A percentile compares a stretch with the other conserved stretches of the same genome.
phyloP scores from a whole-genome alignment of 2,329 filamentous ascomycete species.

The Gaeumannomyces tritici region DNA sequence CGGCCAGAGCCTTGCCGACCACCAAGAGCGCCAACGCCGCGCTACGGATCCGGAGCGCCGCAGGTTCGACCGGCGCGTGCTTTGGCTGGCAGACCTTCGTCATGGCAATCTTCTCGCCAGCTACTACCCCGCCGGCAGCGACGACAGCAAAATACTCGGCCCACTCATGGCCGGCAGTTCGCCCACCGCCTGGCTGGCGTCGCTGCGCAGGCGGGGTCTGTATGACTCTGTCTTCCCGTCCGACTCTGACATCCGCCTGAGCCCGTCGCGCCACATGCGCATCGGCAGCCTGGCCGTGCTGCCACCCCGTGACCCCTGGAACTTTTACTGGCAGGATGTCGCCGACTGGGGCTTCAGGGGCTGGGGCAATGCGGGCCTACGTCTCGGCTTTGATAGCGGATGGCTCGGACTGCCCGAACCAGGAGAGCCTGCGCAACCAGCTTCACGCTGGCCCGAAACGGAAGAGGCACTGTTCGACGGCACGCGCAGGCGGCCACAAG shows the following conservation, averaged over 20 bases:
- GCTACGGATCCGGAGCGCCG: constrained; percentile 18
- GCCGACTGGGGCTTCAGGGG: background rate
- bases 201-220: constrained; percentile 22
- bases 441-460: background rate
- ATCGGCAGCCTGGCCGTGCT: background rate
- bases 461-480: background rate
- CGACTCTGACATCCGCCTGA: background rate
- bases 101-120: background rate
- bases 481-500: background rate
- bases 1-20: constrained; percentile 21
- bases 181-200: constrained; percentile 12
- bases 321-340: background rate
- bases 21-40: constrained; percentile 17
- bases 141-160: background rate
- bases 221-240: background rate
- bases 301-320: background rate
- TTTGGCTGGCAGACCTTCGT: constrained; percentile 3
- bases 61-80: constrained; percentile 3
- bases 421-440: background rate
- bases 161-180: background rate
- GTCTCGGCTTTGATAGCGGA: background rate
- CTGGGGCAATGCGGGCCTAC: background rate
- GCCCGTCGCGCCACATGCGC: background rate
- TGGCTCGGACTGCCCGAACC: background rate
- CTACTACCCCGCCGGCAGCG: background rate